phyloP scores from a whole-genome alignment of 2,329 filamentous ascomycete species.

The Shiraia bambusicola region DNA sequence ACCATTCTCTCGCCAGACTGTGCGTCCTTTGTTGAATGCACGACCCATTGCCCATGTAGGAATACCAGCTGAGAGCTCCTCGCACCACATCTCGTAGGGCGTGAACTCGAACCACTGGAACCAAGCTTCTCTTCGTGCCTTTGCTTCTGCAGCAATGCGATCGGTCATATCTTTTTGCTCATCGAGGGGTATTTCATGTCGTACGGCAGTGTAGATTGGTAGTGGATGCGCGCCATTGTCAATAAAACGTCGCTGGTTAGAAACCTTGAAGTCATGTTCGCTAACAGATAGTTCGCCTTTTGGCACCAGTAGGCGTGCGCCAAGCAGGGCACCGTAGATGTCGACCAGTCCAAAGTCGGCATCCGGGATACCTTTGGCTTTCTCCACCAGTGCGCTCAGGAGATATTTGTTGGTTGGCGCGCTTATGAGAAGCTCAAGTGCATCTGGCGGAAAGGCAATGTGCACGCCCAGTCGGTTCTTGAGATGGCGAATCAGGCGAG shows the following conservation, averaged over 20 bases:
- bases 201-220: slow-evolving; percentile 92
- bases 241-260: slow-evolving; percentile 76
- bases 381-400: slow-evolving; percentile 85
- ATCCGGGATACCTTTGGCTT: slow-evolving; percentile 76
- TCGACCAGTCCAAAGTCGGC: slow-evolving; percentile 90
- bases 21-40: slow-evolving; percentile 71
- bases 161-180: slow-evolving; percentile 46
- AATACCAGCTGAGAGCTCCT: slow-evolving; percentile 87
- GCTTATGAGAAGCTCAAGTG: slow-evolving; percentile 76
- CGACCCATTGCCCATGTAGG: slow-evolving; percentile 92
- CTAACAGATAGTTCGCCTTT: slow-evolving; percentile 78
- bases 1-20: slow-evolving; percentile 62
- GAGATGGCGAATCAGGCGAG: slow-evolving; percentile 75
- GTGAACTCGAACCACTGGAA: slow-evolving; percentile 96
- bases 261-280: slow-evolving; percentile 82
- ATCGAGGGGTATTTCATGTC: slow-evolving; percentile 84
- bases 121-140: slow-evolving; percentile 69
- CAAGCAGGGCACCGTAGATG: slow-evolving; percentile 83
- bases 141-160: slow-evolving; percentile 44
- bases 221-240: slow-evolving; percentile 79
- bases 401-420: slow-evolving; percentile 93
- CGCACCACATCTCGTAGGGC: slow-evolving; percentile 92
- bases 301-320: slow-evolving; percentile 80
- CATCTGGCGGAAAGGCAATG: slow-evolving; percentile 87
- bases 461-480: slow-evolving; percentile 83